Conservation (phyloP, 345 rosid genomes). For the Salix koriyanagi region DNA sequence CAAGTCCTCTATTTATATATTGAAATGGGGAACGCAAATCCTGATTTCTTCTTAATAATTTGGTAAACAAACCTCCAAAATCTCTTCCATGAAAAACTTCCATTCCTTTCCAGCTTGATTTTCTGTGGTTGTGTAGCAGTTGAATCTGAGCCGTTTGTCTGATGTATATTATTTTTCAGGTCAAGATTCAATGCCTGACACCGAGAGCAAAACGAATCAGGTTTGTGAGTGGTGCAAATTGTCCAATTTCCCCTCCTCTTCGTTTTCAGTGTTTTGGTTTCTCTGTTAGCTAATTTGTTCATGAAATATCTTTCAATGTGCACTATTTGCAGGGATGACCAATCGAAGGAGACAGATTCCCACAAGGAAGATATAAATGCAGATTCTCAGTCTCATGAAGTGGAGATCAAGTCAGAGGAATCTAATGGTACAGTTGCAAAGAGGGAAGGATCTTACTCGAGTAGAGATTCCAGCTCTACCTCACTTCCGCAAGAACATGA, state of each 20-base stretch:
- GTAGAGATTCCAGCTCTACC: slow-evolving; percentile 26
- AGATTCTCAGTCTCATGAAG: slow-evolving; percentile 11
- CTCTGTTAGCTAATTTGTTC: not conserved
- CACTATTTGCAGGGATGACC: slow-evolving; percentile 32
- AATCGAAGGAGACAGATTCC: slow-evolving; percentile 25
- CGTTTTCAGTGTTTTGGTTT: not conserved
- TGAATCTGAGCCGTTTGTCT: not conserved
- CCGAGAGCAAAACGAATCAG: slow-evolving; percentile 36
- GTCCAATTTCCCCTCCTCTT: not conserved
- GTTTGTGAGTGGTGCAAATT: slow-evolving; percentile 13
- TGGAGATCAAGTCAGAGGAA: slow-evolving; percentile 33
- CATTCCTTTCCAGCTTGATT: not conserved
- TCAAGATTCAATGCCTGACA: slow-evolving; percentile 45
- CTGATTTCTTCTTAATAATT: too few species aligned
- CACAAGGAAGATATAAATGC: slow-evolving; percentile 6
- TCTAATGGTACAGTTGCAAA: slow-evolving; percentile 18
- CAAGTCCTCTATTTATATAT: not conserved
- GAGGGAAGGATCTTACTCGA: slow-evolving; percentile 14
- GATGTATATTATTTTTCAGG: slow-evolving; percentile 30
- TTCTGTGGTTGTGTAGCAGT: not conserved
- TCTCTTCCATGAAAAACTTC: not conserved
- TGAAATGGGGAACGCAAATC: not conserved
- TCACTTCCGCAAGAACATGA: slow-evolving; percentile 19
- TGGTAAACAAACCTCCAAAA: not conserved
- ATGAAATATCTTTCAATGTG: not conserved